Conservation (phyloP, 371 early-diverging fungal species). For the Syncephalastrum racemosum region DNA sequence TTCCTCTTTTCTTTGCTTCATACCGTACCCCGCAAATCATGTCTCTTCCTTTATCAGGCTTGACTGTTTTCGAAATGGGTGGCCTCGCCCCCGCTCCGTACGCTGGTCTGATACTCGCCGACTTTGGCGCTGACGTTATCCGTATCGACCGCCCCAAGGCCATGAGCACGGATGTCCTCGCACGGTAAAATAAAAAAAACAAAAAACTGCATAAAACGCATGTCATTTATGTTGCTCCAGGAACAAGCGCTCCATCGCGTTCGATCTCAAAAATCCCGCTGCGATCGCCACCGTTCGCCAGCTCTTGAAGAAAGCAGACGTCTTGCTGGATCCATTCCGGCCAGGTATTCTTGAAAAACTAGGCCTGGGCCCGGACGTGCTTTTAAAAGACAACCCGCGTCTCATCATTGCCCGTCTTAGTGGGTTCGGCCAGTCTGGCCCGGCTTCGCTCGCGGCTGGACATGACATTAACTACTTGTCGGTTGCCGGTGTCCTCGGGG, state of each 20-base stretch:
- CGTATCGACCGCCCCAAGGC: constrained; percentile 61
- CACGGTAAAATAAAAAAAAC: constrained; percentile 28
- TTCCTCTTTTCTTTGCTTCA: too few species aligned
- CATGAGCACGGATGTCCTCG: constrained; percentile 54
- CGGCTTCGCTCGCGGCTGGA: constrained; percentile 62
- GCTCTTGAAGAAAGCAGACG: constrained; percentile 57
- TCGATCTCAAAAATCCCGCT: constrained; percentile 60
- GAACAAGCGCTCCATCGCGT: constrained; percentile 68
- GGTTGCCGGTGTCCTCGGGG: constrained; percentile 65
- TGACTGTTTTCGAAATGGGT: constrained; percentile 71
- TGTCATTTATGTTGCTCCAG: constrained; percentile 21
- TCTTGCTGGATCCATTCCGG: constrained; percentile 77
- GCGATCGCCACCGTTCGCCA: constrained; percentile 49
- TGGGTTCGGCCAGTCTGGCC: constrained; percentile 71
- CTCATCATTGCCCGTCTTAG: constrained; percentile 69
- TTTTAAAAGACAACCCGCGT: constrained; percentile 55
- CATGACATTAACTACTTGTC: constrained; percentile 81
- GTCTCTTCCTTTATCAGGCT: constrained; percentile 47
- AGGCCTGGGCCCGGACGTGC: constrained; percentile 66
- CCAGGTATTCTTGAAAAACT: constrained; percentile 76
- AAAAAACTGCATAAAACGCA: background rate
- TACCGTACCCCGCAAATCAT: background rate
- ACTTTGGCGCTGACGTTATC: constrained; percentile 77
- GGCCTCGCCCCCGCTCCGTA: constrained; percentile 78
- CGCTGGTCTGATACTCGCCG: constrained; percentile 70